These are phyloP conservation scores for Solanum lycopersicoides DNA, from an alignment of 257 asterid species.

Conservation along the genomic window DNA sequence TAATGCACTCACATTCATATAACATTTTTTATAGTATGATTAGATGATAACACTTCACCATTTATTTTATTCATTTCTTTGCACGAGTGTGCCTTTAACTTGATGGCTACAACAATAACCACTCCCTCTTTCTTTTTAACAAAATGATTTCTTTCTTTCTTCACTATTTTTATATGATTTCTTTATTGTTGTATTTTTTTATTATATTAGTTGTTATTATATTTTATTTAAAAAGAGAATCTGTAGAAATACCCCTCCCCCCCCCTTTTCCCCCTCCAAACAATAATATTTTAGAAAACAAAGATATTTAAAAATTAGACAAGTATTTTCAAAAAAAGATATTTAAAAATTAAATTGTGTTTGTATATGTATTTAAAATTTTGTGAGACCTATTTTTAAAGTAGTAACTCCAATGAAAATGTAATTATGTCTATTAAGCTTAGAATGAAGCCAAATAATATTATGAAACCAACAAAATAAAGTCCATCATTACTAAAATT, in stretches of 20 bases:
- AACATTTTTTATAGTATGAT: constrained; percentile 28
- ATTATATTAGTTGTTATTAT: no score
- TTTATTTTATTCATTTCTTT: constrained; percentile 7
- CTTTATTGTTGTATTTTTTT: no score
- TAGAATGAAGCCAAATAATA: background rate
- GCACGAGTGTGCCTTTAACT: constrained; percentile 39
- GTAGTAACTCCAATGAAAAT: background rate
- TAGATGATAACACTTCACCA: constrained; percentile 21
- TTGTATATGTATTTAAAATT: no score
- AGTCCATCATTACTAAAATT: background rate
- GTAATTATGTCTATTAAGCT: background rate
- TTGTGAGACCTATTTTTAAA: background rate
- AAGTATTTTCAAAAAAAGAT: no score
- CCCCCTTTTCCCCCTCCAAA: no score
- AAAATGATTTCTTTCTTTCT: no score
- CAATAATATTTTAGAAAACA: no score
- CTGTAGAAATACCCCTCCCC: no score
- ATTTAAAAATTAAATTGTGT: no score
- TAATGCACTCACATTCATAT: constrained; percentile 10
- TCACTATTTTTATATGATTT: background rate
- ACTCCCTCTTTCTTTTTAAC: background rate
- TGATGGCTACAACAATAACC: background rate
- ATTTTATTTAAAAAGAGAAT: no score
- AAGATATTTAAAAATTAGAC: no score
- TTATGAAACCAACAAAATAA: background rate